Evolutionary conservation across 1,284 basidiomycete genomes (phyloP).

Genomic region (Peniophora sp.): DNA sequence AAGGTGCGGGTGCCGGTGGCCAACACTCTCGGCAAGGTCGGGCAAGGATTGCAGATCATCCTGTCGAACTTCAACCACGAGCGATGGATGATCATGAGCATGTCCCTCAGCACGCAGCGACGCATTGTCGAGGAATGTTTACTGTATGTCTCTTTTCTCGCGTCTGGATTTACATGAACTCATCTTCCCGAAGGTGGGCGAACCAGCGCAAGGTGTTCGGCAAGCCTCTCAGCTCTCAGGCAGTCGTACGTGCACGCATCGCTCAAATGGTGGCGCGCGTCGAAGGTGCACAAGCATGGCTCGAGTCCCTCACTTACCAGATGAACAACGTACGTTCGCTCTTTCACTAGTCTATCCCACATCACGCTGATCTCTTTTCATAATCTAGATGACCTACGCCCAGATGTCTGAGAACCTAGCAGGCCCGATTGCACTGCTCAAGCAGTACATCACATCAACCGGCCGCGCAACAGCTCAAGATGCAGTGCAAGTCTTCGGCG

Average conservation of each 20-base stretch:
- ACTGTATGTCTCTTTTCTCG: slow-evolving; percentile 39
- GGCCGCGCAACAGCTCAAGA: slow-evolving; percentile 69
- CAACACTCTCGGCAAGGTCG: slow-evolving; percentile 82
- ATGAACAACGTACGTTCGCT: slow-evolving; percentile 72
- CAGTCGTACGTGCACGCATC: slow-evolving; percentile 88
- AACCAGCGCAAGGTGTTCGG: slow-evolving; percentile 83
- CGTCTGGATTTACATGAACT: not conserved
- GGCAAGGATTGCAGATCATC: slow-evolving; percentile 83
- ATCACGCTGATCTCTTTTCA: not conserved
- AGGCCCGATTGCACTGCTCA: slow-evolving; percentile 62
- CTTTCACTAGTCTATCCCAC: not conserved
- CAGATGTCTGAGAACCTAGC: slow-evolving; percentile 75
- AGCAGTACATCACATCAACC: slow-evolving; percentile 61
- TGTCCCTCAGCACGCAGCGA: slow-evolving; percentile 64
- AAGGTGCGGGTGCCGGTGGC: slow-evolving; percentile 82
- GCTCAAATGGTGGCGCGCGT: slow-evolving; percentile 85
- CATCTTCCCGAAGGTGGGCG: slow-evolving; percentile 51
- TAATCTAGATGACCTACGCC: slow-evolving; percentile 62
- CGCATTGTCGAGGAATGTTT: slow-evolving; percentile 73
- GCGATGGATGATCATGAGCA: slow-evolving; percentile 78
- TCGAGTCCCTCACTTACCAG: slow-evolving; percentile 84
- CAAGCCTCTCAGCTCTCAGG: slow-evolving; percentile 81
- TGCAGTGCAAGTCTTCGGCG: slow-evolving; percentile 47
- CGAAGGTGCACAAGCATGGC: slow-evolving; percentile 85
- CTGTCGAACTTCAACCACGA: slow-evolving; percentile 84